Base-by-base conservation (phyloP, 495 filamentous ascomycete genomes). In the Podospora bellae-mahoneyi region DNA sequence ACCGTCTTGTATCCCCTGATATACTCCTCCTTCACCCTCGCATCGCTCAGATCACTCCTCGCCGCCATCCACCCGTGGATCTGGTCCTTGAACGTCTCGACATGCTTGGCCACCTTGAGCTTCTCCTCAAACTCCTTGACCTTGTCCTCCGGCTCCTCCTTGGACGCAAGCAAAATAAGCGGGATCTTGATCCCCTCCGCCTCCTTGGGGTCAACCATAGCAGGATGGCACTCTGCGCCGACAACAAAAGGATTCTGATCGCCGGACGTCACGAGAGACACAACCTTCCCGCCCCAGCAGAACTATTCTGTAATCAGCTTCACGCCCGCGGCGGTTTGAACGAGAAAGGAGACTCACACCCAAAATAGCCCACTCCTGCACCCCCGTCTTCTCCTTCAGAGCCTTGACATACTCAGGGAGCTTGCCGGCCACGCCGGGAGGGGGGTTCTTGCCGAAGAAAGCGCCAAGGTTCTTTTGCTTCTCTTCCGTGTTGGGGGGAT, bases 51-150 rank as follows among this genome's bases (percentile, higher is more conserved):
- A 74, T 95, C 84, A 23, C 80, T 82, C 27, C 91, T 82, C 5
- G 93, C 93, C 20, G 91, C 92, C 93, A 97, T 96, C 87, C 89
- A 97, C 32, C 93, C 93, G 79, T 97, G 93, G 60, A 96, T 86
- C 84, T 96, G 92, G 69, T 91, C 88, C 10, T 78, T 68, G 73
- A 92, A 97, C 39, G 84, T 94, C 86, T 95, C 90, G 20, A 97
- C 87, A 73, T 91, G 82, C 72, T 93, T 89, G 65, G 88, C 81
- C 15, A 83, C 84, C 73, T 82, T 84, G 70, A 96, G 78, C 16
- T 86, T 87, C 59, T 83, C 80, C 78, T 91, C 85, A 75, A 91
- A 97, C 70, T 86, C 81, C 77, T 88, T 83, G 32, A 97, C 90
- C 66, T 88, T 90, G 19, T 88, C 84, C 0, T 78, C 73, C 6